These are phyloP conservation scores for Meredithiella fracta DNA, from an alignment of 2,329 filamentous ascomycete species.

Conservation along the genomic window DNA sequence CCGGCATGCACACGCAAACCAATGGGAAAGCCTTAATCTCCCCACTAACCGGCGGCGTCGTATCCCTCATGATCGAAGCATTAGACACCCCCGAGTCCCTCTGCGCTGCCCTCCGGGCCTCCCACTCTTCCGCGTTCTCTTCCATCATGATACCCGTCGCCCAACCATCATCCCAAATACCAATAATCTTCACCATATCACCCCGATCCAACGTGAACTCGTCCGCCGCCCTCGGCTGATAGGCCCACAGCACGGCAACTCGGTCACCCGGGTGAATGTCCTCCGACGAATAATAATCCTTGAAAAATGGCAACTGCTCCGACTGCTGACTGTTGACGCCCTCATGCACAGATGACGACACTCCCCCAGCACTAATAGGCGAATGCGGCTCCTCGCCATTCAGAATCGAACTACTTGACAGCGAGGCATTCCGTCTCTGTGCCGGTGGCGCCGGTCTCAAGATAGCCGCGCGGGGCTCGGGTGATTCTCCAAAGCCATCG, in stretches of 20 bases:
- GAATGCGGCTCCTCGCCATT: conserved; percentile 56
- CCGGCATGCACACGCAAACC: conserved; percentile 86
- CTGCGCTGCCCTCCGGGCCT: conserved; percentile 56
- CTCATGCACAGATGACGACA: conserved; percentile 67
- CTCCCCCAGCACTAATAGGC: conserved; percentile 52
- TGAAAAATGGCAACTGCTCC: conserved; percentile 90
- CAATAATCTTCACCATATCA: conserved; percentile 95
- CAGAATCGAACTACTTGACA: conserved; percentile 70
- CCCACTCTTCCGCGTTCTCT: conserved; percentile 79
- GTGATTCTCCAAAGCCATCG: conserved; percentile 55
- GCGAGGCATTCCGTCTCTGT: conserved; percentile 63
- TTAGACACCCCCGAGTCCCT: conserved; percentile 89
- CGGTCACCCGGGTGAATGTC: conserved; percentile 85
- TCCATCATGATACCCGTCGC: conserved; percentile 76
- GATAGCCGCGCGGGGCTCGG: conserved; percentile 44
- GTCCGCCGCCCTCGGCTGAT: conserved; percentile 82
- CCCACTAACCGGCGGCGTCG: conserved; percentile 49
- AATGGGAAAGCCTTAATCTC: conserved; percentile 97
- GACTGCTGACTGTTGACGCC: conserved; percentile 69
- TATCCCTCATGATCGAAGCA: conserved; percentile 44
- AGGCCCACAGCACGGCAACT: conserved; percentile 88
- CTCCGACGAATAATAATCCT: conserved; percentile 95
- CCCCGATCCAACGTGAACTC: conserved; percentile 88
- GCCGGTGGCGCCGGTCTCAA: conserved; percentile 41
- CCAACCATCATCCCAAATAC: conserved; percentile 99